Percentiles rank a stretch among this genome's conserved stretches.
phyloP scores from a whole-genome alignment of 2,329 filamentous ascomycete species.

The Hypoxylon sp. region DNA sequence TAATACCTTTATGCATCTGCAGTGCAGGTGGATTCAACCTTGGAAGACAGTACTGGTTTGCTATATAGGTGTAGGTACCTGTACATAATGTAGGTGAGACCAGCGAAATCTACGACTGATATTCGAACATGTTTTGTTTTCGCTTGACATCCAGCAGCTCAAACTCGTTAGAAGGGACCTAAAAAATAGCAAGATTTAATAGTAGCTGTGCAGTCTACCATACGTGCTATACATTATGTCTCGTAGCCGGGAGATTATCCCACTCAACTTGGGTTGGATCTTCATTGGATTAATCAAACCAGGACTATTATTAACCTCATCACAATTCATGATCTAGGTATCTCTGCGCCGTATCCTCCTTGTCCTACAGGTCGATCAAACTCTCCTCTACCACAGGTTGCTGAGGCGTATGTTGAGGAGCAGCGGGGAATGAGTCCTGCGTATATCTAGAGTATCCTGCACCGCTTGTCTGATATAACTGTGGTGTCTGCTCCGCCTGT shows the following conservation, averaged over 20 bases:
- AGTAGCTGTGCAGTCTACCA: not conserved
- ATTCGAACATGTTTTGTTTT: not conserved
- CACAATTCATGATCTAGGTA: not conserved
- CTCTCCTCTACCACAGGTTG: constrained; percentile 78
- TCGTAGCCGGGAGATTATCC: not conserved
- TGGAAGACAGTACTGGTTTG: no score
- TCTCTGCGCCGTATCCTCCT: not conserved
- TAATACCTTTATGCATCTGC: not conserved
- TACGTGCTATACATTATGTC: not conserved
- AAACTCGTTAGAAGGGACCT: not conserved
- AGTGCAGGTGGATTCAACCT: no score
- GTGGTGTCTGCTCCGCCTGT: constrained; percentile 58
- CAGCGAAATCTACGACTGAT: not conserved
- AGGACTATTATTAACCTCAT: constrained; percentile 4
- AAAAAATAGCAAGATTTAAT: not conserved
- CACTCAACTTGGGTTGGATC: not conserved
- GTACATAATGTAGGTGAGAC: not conserved
- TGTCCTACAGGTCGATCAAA: constrained; percentile 77
- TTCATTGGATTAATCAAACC: constrained; percentile 1
- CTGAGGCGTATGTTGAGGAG: constrained; percentile 72
- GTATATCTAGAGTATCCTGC: constrained; percentile 64
- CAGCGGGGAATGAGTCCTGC: constrained; percentile 74
- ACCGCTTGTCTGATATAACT: constrained; percentile 52
- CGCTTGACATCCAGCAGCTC: not conserved
- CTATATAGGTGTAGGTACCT: not conserved